Base-by-base conservation (phyloP, 2,329 filamentous ascomycete genomes). In the Ceratocystis albifundus region DNA sequence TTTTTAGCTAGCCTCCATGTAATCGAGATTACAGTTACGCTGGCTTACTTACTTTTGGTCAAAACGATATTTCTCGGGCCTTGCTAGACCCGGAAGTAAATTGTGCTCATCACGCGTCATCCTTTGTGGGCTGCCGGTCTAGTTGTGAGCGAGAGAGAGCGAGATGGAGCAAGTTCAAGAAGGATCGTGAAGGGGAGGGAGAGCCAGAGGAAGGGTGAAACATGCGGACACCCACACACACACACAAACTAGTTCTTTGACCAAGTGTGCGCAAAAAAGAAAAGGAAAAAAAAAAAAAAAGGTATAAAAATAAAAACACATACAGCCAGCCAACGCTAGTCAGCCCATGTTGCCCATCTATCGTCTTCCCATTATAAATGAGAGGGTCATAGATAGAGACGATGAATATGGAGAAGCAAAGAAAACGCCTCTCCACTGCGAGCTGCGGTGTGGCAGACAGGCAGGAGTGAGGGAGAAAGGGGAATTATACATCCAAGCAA, bases 141-240 rank as follows among this genome's bases (percentile, higher is more conserved):
- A 4, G 20, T 4, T 25, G 53, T 20, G 53, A 32, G 53, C 17
- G 53, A n/a, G 5, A 59, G 28, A 17, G 53, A 32, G 53, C 32
- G 53, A 59, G 4, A 57, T 59, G 15, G 53, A 59, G 53, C 53
- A 59, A n/a, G 53, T 59, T 53, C 48, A 12, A 57, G 15, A 59
- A n/a, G 25, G 15, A 32, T 17, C n/a, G 53, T 30, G 36, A 36
- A 7, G 53, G 53, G 12, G 53, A 4, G 53, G 10, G 3, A 30
- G 12, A 32, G 17, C 7, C 7, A 22, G n/a, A 30, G 15, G 17
- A 17, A 59, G 28, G 12, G 36, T 59, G 53, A 59, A 59, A 59
- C 53, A 59, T 32, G 53, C 53, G n/a, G 22, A 32, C 30, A 32
- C 30, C 6, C 57, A 15, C 41, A 22, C 20, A 41, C 25, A 61